These are phyloP conservation scores for Raphidocelis subcapitata DNA, from an alignment of 139 green algal genomes.

Conservation along the genomic window DNA sequence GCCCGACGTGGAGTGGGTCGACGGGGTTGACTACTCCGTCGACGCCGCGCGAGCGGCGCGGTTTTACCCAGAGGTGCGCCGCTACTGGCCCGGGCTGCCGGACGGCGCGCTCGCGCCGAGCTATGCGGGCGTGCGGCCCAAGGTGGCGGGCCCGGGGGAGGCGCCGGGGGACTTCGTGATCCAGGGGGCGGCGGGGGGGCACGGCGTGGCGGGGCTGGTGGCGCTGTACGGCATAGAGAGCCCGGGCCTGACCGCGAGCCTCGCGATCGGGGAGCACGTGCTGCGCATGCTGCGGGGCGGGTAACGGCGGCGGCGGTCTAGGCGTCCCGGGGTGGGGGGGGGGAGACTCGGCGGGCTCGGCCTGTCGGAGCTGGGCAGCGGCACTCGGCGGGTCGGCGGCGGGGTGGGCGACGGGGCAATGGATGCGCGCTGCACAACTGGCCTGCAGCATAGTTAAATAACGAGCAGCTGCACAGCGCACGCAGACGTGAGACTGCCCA, in stretches of 20 bases:
- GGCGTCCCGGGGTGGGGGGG: no score
- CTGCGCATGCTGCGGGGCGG: not conserved
- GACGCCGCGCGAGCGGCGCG: conserved; percentile 35
- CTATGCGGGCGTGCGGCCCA: conserved; percentile 70
- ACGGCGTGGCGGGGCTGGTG: conserved; percentile 67
- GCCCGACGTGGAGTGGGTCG: conserved; percentile 90
- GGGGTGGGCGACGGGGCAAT: no score
- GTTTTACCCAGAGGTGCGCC: conserved; percentile 74
- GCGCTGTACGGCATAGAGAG: conserved; percentile 88
- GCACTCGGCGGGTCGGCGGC: no score
- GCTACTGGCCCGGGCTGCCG: conserved; percentile 74
- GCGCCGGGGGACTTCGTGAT: conserved; percentile 69
- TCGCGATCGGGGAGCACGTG: conserved; percentile 72
- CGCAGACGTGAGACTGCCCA: no score
- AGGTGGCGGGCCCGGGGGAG: conserved; percentile 56
- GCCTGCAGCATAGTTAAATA: no score
- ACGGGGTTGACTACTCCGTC: conserved; percentile 39
- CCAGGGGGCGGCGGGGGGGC: conserved; percentile 24
- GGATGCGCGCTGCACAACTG: no score
- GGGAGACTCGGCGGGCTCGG: no score
- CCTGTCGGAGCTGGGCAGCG: no score
- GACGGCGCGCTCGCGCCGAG: conserved; percentile 60
- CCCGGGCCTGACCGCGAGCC: conserved; percentile 75
- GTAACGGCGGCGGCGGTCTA: no score
- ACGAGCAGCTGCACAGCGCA: no score